Evolutionary conservation across 2,329 filamentous ascomycete genomes (phyloP).

Genomic region (Ramichloridium luteum): DNA sequence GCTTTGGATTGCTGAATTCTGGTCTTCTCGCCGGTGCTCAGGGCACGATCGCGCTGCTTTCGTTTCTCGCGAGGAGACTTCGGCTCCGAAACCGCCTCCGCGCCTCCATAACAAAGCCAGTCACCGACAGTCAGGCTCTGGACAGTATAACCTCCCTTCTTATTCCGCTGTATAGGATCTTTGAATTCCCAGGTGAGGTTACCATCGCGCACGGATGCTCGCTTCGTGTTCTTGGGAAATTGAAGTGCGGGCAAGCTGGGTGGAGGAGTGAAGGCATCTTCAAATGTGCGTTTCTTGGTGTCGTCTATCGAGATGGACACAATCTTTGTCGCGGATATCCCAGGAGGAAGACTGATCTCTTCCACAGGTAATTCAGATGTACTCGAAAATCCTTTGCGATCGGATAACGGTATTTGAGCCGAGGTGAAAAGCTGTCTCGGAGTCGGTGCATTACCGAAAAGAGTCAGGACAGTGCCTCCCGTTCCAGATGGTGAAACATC

Average conservation of each 20-base stretch:
- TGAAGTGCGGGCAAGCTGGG: slow-evolving; percentile 53
- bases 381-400: slow-evolving; percentile 8
- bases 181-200: slow-evolving; percentile 37
- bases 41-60: slow-evolving; percentile 59
- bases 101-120: slow-evolving; percentile 47
- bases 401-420: slow-evolving; percentile 39
- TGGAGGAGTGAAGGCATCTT: slow-evolving; percentile 61
- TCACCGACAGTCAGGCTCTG: slow-evolving; percentile 54
- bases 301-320: slow-evolving; percentile 39
- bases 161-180: slow-evolving; percentile 16
- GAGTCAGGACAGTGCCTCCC: slow-evolving; percentile 54
- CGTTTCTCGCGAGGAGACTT: slow-evolving; percentile 51
- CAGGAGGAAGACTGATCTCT: slow-evolving; percentile 58
- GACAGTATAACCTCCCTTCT: slow-evolving; percentile 49
- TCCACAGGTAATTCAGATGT: slow-evolving; percentile 36
- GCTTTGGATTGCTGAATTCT: slow-evolving; percentile 10
- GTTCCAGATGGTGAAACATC: slow-evolving; percentile 7
- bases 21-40: slow-evolving; percentile 51
- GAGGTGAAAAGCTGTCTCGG: slow-evolving; percentile 79
- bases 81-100: slow-evolving; percentile 30
- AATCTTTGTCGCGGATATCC: slow-evolving; percentile 58
- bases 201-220: slow-evolving; percentile 47
- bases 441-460: slow-evolving; percentile 62
- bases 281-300: slow-evolving; percentile 48
- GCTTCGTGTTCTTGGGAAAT: slow-evolving; percentile 56